Evolutionary conservation across 2,329 filamentous ascomycete species (phyloP).

Genomic region (Leptoxyphium fumago): DNA sequence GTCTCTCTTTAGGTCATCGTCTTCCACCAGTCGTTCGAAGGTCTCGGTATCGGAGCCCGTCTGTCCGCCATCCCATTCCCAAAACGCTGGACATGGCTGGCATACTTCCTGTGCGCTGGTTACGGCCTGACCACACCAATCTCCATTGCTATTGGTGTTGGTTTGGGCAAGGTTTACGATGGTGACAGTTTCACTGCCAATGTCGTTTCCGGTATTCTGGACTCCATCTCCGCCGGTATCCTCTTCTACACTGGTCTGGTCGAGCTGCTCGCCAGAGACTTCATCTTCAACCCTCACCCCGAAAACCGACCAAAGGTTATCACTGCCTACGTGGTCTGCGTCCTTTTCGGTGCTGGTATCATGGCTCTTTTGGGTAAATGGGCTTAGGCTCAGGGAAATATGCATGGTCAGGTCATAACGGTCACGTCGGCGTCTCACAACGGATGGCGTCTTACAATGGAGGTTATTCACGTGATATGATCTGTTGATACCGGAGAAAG

Average conservation of each 20-base stretch:
- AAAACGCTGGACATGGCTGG: conserved; percentile 50
- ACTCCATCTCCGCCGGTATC: conserved; percentile 78
- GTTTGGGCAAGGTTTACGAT: conserved; percentile 47
- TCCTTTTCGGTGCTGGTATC: conserved; percentile 58
- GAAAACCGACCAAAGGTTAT: conserved; percentile 76
- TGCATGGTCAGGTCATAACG: no score
- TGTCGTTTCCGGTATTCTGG: conserved; percentile 76
- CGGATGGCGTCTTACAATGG: no score
- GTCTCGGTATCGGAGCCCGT: conserved; percentile 77
- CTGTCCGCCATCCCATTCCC: conserved; percentile 70
- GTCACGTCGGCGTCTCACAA: no score
- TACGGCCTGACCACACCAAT: conserved; percentile 75
- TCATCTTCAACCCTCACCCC: conserved; percentile 60
- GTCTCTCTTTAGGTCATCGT: conserved; percentile 35
- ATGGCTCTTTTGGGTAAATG: conserved; percentile 79
- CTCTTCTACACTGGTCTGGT: conserved; percentile 72
- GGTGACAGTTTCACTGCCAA: conserved; percentile 48
- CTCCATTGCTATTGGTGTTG: conserved; percentile 71
- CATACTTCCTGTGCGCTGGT: conserved; percentile 56
- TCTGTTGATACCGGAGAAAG: no score
- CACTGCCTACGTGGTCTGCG: conserved; percentile 79
- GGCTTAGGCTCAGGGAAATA: conserved; percentile 38
- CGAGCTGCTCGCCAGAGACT: conserved; percentile 34
- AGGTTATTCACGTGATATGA: no score
- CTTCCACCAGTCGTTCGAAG: conserved; percentile 91